Base-by-base conservation (phyloP, 129 eudicot species). In the Pittosporum tobira region DNA sequence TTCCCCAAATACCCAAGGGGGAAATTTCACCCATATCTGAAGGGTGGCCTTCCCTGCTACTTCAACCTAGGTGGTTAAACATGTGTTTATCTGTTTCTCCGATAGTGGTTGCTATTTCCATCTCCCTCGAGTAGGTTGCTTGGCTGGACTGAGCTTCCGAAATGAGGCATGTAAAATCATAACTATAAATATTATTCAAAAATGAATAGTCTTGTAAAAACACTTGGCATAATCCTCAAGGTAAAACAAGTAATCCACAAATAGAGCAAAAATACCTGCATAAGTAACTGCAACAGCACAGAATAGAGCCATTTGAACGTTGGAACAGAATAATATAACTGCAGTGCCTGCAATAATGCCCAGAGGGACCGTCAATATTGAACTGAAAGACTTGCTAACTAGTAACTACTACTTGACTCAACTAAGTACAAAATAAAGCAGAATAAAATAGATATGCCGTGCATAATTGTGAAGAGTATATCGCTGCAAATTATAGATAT, bases 111-210 rank as follows among this genome's bases (percentile, higher is more conserved):
- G 19, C 59, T 78, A 71, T 59, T 61, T 71, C 66, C 61, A 59
- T 78, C 81, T 82, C 68, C 77, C 83, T 51, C 59, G 64, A n/a
- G 71, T 27, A 46, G 85, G 63, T 66, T 75, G 93, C 60, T 77
- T 89, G 54, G 77, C 77, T 22, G 95, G 88, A 47, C 87, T 83
- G 73, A 90, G 77, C 77, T 83, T 90, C 74, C 95, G 87, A 63
- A 83, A 83, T 23, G 98, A 83, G 24, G 98, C 95, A 62, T 90
- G 98, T 64, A 90, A 55, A 64, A 90, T 74, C 87, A 81, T 71
- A 42, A 70, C 98, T 90, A 75, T 59, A 67, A 50, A 43, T 5
- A 56, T 28, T 53, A 27, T 34, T 28, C 6, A 47, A 18, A 22
- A 19, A 66, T 10, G 36, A 51, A 3, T 2, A 29, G 23, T 5